A percentile compares a stretch with the other conserved stretches of the same genome.
Conservation (phyloP, 1,284 basidiomycete species). For the Sporisorium graminicola region DNA sequence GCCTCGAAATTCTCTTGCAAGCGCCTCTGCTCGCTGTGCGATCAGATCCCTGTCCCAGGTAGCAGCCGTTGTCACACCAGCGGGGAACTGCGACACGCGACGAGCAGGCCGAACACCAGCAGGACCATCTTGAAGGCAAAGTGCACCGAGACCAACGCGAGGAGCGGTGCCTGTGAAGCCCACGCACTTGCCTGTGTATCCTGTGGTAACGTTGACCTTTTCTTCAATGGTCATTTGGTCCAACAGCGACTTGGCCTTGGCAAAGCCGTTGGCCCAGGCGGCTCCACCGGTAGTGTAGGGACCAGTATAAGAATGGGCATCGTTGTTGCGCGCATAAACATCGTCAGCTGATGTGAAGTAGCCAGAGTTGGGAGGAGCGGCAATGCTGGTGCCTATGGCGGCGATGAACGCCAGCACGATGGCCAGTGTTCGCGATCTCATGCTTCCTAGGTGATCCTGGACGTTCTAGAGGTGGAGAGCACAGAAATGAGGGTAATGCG, state of each 20-base stretch:
- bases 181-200: constrained; percentile 48
- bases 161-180: constrained; percentile 71
- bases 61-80: constrained; percentile 79
- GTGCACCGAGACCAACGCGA: constrained; percentile 76
- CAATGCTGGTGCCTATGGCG: constrained; percentile 4
- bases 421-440: constrained; percentile 9
- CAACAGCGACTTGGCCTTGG: constrained; percentile 72
- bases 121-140: constrained; percentile 76
- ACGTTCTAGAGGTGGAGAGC: too few relatives aligned
- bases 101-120: constrained; percentile 74
- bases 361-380: constrained; percentile 4
- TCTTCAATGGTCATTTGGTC: constrained; percentile 71
- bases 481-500: not conserved
- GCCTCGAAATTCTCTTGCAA: constrained; percentile 81
- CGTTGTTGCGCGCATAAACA: constrained; percentile 21
- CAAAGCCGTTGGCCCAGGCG: constrained; percentile 75
- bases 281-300: constrained; percentile 43
- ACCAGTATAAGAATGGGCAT: constrained; percentile 35
- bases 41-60: constrained; percentile 80
- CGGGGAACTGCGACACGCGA: constrained; percentile 74
- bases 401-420: constrained; percentile 12
- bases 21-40: constrained; percentile 78
- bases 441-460: not conserved
- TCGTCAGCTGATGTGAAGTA: constrained; percentile 10
- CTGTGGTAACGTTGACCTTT: constrained; percentile 72